phyloP scores from a whole-genome alignment of 768 basidiomycete species.

The Kwoniella europaea region DNA sequence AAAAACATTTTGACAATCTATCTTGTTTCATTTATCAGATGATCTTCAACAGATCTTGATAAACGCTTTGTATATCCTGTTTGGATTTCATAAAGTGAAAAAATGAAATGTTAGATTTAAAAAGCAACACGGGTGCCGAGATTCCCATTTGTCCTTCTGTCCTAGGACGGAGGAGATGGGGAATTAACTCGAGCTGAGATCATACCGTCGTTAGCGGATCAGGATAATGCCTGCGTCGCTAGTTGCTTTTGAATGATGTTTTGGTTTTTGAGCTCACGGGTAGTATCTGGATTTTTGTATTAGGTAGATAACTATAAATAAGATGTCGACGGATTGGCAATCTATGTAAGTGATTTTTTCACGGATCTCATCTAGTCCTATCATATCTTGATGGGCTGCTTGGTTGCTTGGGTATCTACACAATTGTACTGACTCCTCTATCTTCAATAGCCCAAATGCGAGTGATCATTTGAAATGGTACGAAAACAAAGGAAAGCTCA shows the following conservation, averaged over 20 bases:
- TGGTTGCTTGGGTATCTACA: too few relatives aligned
- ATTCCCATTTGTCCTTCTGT: slow-evolving; percentile 1
- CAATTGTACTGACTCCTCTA: not conserved
- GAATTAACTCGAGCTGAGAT: slow-evolving; percentile 55
- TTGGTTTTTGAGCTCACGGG: slow-evolving; percentile 40
- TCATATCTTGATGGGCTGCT: too few relatives aligned
- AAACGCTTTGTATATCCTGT: not conserved
- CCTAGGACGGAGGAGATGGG: not conserved
- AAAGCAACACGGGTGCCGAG: slow-evolving; percentile 46
- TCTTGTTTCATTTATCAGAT: slow-evolving; percentile 14
- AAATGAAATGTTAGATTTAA: slow-evolving; percentile 14
- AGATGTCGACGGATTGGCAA: slow-evolving; percentile 10
- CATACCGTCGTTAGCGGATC: slow-evolving; percentile 59
- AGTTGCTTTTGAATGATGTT: slow-evolving; percentile 46
- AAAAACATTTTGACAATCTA: slow-evolving; percentile 6
- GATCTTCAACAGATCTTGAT: slow-evolving; percentile 18
- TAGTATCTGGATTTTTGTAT: not conserved
- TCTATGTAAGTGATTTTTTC: slow-evolving; percentile 1
- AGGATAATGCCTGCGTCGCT: slow-evolving; percentile 60
- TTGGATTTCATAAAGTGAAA: slow-evolving; percentile 1
- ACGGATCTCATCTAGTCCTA: not conserved
- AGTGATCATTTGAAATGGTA: slow-evolving; percentile 55
- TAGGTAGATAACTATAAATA: not conserved
- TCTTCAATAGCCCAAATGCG: slow-evolving; percentile 53
- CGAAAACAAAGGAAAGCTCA: slow-evolving; percentile 56